phyloP scores from a whole-genome alignment of 345 rosid species.

The Eucalyptus curtisii region DNA sequence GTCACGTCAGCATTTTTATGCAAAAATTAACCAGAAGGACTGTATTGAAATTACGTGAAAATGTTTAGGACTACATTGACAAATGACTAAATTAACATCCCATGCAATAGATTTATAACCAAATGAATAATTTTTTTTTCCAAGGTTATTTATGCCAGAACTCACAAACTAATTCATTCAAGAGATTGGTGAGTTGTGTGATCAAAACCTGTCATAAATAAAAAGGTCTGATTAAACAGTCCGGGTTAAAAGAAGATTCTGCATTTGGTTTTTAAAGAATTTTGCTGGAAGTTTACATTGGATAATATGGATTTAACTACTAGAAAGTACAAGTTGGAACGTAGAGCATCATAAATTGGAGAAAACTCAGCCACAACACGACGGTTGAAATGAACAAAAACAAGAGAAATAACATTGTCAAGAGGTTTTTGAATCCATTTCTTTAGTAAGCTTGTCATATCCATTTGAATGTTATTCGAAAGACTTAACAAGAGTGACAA shows the following conservation, averaged over 20 bases:
- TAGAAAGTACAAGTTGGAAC: neutral
- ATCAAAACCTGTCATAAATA: neutral
- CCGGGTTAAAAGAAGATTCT: neutral
- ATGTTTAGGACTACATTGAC: no score
- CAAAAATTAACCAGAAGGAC: accelerated
- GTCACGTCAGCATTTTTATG: accelerated
- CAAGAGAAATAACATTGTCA: neutral
- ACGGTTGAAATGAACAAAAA: neutral
- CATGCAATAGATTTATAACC: no score
- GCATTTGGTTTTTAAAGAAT: neutral
- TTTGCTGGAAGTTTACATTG: neutral
- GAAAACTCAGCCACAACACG: neutral
- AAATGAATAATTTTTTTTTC: neutral
- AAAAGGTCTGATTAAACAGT: neutral
- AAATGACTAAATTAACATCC: no score
- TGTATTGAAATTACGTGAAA: neutral
- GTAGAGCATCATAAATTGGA: neutral
- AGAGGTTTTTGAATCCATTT: neutral
- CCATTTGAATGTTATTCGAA: neutral
- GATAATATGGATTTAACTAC: neutral
- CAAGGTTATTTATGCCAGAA: neutral
- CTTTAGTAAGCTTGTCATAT: neutral
- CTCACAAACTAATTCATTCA: neutral
- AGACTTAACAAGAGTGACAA: neutral
- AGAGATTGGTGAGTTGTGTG: neutral